Evolutionary conservation across 1,284 basidiomycete species (phyloP).

Genomic region (Pseudozyma hubeiensis): DNA sequence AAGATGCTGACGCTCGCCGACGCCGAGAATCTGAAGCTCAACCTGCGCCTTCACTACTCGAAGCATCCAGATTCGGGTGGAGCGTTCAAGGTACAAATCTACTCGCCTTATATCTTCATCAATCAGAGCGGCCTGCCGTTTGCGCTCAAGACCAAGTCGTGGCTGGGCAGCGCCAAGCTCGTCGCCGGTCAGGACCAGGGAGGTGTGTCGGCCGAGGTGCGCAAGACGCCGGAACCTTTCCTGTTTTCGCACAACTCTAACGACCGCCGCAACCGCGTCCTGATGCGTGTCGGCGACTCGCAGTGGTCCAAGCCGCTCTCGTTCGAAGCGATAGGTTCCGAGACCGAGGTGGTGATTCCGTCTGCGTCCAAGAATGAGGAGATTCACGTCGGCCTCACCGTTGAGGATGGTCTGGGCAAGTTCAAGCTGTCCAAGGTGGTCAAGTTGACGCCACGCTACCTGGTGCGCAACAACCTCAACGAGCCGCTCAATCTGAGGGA

Average conservation of each 20-base stretch:
- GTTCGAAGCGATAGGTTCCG: constrained; percentile 86
- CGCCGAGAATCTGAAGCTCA: constrained; percentile 80
- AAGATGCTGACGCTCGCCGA: constrained; percentile 81
- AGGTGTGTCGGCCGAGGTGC: constrained; percentile 36
- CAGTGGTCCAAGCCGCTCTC: constrained; percentile 79
- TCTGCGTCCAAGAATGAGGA: constrained; percentile 79
- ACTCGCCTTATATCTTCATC: constrained; percentile 88
- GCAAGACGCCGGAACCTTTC: constrained; percentile 70
- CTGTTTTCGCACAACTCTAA: constrained; percentile 85
- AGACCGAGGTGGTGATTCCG: constrained; percentile 83
- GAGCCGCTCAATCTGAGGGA: constrained; percentile 84
- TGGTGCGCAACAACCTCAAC: constrained; percentile 84
- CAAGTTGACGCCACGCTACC: constrained; percentile 88
- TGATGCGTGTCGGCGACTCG: constrained; percentile 86
- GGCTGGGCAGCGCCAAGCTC: constrained; percentile 79
- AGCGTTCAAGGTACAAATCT: constrained; percentile 98
- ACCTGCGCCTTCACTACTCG: constrained; percentile 84
- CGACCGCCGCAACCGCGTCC: constrained; percentile 84
- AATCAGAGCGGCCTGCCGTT: constrained; percentile 95
- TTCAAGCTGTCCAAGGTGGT: constrained; percentile 97
- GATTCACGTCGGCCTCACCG: constrained; percentile 88
- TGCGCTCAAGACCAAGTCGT: constrained; percentile 79
- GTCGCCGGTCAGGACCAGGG: constrained; percentile 80
- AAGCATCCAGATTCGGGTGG: constrained; percentile 88
- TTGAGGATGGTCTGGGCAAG: constrained; percentile 87